Evolutionary conservation across 169 alveolate genomes (phyloP).

Genomic region (Plasmodium yoelii): DNA sequence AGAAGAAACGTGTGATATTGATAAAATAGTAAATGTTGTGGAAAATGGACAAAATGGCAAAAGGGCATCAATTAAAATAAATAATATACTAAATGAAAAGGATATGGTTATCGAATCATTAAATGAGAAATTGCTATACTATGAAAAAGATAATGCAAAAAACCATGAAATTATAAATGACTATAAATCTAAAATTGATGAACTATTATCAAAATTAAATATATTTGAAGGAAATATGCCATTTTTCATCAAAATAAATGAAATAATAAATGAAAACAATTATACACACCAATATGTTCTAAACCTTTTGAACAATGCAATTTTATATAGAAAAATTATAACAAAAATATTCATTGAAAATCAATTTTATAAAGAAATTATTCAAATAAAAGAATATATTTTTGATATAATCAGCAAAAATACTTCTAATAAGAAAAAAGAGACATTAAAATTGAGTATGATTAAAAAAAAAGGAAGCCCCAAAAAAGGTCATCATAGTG

Average conservation of each 20-base stretch:
- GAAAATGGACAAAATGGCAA: too few species aligned
- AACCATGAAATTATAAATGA: conserved; percentile 41
- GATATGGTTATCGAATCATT: conserved; percentile 29
- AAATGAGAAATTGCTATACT: conserved; percentile 17
- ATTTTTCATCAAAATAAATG: conserved; percentile 36
- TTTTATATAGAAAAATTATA: conserved; percentile 35
- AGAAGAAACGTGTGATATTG: neutral
- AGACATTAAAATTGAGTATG: conserved; percentile 29
- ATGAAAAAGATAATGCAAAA: conserved; percentile 34
- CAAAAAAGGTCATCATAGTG: neutral
- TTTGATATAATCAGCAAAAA: conserved; percentile 38
- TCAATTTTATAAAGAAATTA: conserved; percentile 48
- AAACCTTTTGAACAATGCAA: conserved; percentile 19
- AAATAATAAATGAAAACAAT: conserved; percentile 41
- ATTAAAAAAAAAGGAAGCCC: conserved; percentile 4
- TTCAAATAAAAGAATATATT: conserved; percentile 35
- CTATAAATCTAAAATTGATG: conserved; percentile 23
- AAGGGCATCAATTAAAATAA: neutral
- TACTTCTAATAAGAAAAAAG: conserved; percentile 9
- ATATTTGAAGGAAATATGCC: conserved; percentile 64
- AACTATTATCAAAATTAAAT: conserved; percentile 37
- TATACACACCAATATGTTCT: conserved; percentile 31
- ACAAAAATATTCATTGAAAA: conserved; percentile 30
- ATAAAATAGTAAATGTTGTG: too few species aligned
- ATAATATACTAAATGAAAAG: conserved; percentile 25